These are phyloP conservation scores for Amanita thiersii DNA, from an alignment of 768 basidiomycete genomes.

Conservation along the genomic window DNA sequence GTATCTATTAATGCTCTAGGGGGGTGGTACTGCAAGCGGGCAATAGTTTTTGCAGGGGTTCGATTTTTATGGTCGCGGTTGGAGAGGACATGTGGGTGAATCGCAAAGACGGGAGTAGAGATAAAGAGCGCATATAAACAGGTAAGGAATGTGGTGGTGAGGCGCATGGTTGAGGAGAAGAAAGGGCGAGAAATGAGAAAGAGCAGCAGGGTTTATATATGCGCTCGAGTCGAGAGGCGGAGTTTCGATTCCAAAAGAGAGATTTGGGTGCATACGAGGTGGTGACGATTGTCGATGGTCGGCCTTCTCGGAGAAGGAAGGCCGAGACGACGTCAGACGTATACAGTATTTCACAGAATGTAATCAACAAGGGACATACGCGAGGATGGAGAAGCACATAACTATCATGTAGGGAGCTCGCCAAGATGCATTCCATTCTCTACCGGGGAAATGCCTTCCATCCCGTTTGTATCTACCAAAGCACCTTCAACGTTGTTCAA, in stretches of 20 bases:
- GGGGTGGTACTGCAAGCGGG: conserved; percentile 19
- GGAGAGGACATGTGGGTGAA: conserved; percentile 16
- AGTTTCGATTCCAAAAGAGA: conserved; percentile 3
- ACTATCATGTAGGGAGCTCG: background rate
- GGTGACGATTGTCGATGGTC: background rate
- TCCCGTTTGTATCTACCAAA: conserved; percentile 18
- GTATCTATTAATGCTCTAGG: conserved; percentile 22
- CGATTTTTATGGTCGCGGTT: conserved; percentile 14
- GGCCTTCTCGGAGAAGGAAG: background rate
- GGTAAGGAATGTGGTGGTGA: background rate
- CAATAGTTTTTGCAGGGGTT: conserved; percentile 11
- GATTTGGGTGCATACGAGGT: conserved; percentile 2
- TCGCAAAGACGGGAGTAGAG: conserved; percentile 6
- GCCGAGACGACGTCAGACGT: background rate
- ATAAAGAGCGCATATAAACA: background rate
- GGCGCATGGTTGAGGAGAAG: conserved; percentile 12
- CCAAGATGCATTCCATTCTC: conserved; percentile 4
- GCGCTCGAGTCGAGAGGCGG: background rate
- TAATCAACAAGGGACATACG: background rate
- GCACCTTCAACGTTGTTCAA: conserved; percentile 24
- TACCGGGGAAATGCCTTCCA: conserved; percentile 16
- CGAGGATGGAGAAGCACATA: background rate
- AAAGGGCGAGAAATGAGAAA: conserved; percentile 15
- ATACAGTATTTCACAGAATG: background rate
- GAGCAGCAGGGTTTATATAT: conserved; percentile 10